Conservation (phyloP, 345 rosid genomes). For the Nephelium lappaceum region DNA sequence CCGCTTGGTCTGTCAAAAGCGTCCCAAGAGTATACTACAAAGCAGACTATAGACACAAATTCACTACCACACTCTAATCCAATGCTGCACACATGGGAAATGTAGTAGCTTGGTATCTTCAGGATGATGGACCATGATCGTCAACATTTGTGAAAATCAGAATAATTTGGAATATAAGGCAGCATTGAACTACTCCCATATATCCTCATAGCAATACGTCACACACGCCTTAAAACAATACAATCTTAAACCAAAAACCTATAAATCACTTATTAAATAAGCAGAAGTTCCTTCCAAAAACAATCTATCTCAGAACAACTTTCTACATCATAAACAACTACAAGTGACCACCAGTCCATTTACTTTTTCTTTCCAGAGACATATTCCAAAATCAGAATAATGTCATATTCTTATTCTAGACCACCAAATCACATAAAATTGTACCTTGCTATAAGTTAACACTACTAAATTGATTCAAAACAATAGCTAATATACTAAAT, state of each 20-base stretch:
- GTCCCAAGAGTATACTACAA: background rate
- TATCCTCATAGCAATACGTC: background rate
- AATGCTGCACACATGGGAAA: background rate
- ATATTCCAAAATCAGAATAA: no score
- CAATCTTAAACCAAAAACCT: background rate
- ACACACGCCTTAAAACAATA: no score
- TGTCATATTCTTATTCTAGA: no score
- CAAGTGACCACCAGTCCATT: background rate
- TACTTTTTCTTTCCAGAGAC: background rate
- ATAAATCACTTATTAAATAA: background rate
- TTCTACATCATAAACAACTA: background rate
- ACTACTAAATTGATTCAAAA: background rate
- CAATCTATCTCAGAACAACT: background rate
- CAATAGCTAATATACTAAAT: background rate
- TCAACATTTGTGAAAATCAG: background rate
- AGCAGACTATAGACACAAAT: background rate
- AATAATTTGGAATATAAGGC: background rate
- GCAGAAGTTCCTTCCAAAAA: background rate
- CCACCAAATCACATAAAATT: background rate
- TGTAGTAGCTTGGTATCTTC: background rate
- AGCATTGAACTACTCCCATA: background rate
- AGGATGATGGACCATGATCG: background rate
- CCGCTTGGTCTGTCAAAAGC: background rate
- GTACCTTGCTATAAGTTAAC: background rate
- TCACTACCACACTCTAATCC: background rate